Evolutionary conservation across 306 rosid species (phyloP).

Genomic region (Cucumis melo): DNA sequence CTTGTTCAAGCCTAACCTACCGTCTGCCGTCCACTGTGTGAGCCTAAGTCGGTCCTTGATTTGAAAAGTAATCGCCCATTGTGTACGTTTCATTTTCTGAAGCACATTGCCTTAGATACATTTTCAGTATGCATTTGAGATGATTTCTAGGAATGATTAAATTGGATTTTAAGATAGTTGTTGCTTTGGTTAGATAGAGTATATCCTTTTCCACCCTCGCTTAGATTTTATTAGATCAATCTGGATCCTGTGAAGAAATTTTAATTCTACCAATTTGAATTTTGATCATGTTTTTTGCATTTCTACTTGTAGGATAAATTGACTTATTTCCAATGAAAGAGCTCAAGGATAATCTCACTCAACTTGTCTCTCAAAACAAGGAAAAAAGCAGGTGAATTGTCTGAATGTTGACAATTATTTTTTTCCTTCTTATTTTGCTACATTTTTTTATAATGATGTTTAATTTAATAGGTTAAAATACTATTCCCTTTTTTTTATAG

Average conservation of each 20-base stretch:
- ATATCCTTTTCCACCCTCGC: neutral
- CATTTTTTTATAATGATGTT: too few species aligned
- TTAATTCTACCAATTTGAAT: neutral
- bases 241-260: neutral
- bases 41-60: too few species aligned
- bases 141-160: neutral
- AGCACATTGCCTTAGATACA: neutral
- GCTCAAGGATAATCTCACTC: conserved; percentile 85
- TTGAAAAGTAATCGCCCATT: too few species aligned
- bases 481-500: too few species aligned
- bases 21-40: too few species aligned
- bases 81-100: too few species aligned
- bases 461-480: too few species aligned
- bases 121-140: neutral
- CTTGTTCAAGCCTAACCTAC: too few species aligned
- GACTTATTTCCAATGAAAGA: conserved; percentile 75
- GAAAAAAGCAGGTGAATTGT: conserved; percentile 85
- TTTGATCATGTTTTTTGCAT: neutral
- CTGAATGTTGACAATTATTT: conserved; percentile 1
- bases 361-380: conserved; percentile 87
- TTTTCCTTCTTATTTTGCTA: neutral
- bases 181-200: neutral
- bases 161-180: neutral
- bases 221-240: neutral
- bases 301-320: conserved; percentile 51